These are phyloP conservation scores for Aspergillus panamensis DNA, from an alignment of 495 filamentous ascomycete genomes.

Conservation along the genomic window DNA sequence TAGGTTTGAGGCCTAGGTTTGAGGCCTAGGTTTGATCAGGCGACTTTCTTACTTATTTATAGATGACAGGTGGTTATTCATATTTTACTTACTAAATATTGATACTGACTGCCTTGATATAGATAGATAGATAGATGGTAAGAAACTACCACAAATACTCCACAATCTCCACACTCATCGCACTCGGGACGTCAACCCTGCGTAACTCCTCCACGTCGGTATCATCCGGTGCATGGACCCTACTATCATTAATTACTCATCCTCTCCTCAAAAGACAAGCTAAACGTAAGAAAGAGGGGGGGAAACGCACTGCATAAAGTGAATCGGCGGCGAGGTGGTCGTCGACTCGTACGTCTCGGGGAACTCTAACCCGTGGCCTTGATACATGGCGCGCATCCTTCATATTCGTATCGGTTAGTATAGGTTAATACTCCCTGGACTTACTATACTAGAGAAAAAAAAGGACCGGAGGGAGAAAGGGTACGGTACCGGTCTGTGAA, in stretches of 20 bases:
- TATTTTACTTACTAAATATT: neutral
- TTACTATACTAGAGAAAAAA: neutral
- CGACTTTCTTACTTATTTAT: too few species aligned
- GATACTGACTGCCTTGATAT: too few species aligned
- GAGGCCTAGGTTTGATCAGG: neutral
- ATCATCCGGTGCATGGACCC: constrained; percentile 20
- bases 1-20: neutral
- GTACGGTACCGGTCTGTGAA: constrained; percentile 16
- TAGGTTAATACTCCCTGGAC: neutral
- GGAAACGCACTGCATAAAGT: constrained; percentile 22
- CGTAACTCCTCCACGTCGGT: constrained; percentile 15
- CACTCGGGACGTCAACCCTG: constrained; percentile 17
- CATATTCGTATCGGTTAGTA: neutral
- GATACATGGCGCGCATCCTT: constrained; percentile 21
- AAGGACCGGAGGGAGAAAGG: neutral
- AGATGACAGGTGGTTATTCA: neutral
- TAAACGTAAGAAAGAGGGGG: neutral
- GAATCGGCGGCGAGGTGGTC: constrained; percentile 19
- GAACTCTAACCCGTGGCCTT: constrained; percentile 16
- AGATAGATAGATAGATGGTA: neutral
- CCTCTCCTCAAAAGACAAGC: neutral
- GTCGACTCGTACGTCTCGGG: constrained; percentile 22
- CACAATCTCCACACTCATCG: constrained; percentile 20
- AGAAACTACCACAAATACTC: constrained; percentile 6
- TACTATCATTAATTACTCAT: too few species aligned